These are phyloP conservation scores for Symbiodinium natans DNA, from an alignment of 73 alveolate species.

Conservation along the genomic window DNA sequence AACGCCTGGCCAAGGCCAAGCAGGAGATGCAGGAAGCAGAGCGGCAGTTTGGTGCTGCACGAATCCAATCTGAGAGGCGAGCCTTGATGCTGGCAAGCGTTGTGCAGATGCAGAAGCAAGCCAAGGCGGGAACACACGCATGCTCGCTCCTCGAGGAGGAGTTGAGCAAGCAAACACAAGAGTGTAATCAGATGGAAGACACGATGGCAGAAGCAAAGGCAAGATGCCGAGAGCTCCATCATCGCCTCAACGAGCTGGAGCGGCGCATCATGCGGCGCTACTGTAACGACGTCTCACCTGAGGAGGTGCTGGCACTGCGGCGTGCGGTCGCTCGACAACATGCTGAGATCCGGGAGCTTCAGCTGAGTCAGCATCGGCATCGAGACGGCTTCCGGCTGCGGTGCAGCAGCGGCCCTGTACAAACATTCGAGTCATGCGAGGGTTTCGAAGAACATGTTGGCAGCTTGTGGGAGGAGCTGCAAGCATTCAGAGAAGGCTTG, in stretches of 20 bases:
- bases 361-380: background rate
- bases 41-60: slow-evolving; percentile 32
- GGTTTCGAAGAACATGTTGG: background rate
- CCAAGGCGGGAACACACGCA: slow-evolving; percentile 10
- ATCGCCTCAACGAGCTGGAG: slow-evolving; percentile 63
- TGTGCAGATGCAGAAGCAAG: slow-evolving; percentile 14
- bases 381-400: background rate
- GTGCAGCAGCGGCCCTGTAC: background rate
- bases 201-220: background rate
- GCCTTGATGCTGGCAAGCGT: slow-evolving; percentile 52
- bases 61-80: slow-evolving; percentile 40
- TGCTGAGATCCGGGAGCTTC: slow-evolving; percentile 9
- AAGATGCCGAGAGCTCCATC: slow-evolving; percentile 28
- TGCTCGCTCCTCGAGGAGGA: background rate
- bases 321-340: slow-evolving; percentile 60
- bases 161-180: slow-evolving; percentile 29
- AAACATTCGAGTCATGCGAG: no score
- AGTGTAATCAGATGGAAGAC: slow-evolving; percentile 11
- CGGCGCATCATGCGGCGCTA: slow-evolving; percentile 66
- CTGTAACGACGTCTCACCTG: slow-evolving; percentile 28
- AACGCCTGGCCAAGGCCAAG: background rate
- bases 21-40: slow-evolving; percentile 33
- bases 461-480: slow-evolving; percentile 49
- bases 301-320: slow-evolving; percentile 63
- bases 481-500: slow-evolving; percentile 22